Evolutionary conservation across 2,329 filamentous ascomycete species (phyloP).

Genomic region (Fusarium goolgardi): DNA sequence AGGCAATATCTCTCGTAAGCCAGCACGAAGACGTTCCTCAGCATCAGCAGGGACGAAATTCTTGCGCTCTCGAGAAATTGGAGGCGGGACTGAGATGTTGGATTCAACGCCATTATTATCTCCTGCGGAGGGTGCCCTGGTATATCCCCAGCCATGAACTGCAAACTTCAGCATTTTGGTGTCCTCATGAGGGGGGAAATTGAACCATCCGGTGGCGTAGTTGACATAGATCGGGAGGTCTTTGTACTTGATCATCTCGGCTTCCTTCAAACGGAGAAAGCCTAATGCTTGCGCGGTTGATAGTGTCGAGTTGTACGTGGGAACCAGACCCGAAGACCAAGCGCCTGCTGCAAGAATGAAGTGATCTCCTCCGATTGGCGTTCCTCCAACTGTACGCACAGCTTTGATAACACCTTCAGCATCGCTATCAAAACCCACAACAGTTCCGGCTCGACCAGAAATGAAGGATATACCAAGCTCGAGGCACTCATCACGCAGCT

Average conservation of each 20-base stretch:
- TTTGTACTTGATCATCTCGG: conserved; percentile 29
- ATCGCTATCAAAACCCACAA: conserved; percentile 13
- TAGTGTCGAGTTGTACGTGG: conserved; percentile 30
- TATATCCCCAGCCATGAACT: conserved; percentile 39
- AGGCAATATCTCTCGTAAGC: conserved; percentile 31
- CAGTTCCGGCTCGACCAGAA: conserved; percentile 27
- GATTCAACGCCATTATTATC: conserved; percentile 8
- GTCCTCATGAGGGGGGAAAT: conserved; percentile 39
- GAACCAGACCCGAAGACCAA: conserved; percentile 20
- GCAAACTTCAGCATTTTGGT: conserved; percentile 37
- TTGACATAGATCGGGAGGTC: conserved; percentile 38
- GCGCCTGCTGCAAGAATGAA: conserved; percentile 35
- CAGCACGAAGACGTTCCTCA: conserved; percentile 23
- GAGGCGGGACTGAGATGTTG: conserved; percentile 22
- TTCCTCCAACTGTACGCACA: neutral
- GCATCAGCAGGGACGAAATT: conserved; percentile 35
- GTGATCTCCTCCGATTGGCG: conserved; percentile 8
- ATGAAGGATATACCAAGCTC: conserved; percentile 33
- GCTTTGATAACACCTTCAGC: conserved; percentile 1
- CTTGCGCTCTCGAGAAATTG: conserved; percentile 9
- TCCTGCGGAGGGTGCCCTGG: neutral
- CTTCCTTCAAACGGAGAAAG: conserved; percentile 30
- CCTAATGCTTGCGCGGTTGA: conserved; percentile 35
- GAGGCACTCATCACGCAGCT: conserved; percentile 33
- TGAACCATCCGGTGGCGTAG: conserved; percentile 41